Percentiles rank a stretch among this genome's conserved stretches.
Conservation (phyloP, 805 yeast species). For the Nakazawaea ishiwadae region DNA sequence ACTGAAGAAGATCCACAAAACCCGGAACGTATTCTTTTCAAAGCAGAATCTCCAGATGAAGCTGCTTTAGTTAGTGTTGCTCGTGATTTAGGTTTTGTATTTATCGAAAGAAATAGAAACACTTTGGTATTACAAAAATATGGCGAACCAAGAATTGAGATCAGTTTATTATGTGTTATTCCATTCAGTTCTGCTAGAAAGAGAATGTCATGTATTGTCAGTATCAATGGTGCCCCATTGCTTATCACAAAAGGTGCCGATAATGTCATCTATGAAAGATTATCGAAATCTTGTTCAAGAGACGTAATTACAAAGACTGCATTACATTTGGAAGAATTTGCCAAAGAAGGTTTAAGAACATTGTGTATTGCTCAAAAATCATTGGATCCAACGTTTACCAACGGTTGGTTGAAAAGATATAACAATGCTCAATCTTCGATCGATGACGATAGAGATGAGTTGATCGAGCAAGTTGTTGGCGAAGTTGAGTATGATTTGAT, state of each 20-base stretch:
- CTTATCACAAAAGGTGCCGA: conserved; percentile 74
- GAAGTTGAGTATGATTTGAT: conserved; percentile 62
- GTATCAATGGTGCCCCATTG: conserved; percentile 32
- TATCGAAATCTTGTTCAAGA: conserved; percentile 30
- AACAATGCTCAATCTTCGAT: conserved; percentile 62
- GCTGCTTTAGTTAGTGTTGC: conserved; percentile 77
- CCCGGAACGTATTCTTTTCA: conserved; percentile 39
- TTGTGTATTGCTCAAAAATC: conserved; percentile 74
- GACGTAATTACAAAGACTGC: conserved; percentile 59
- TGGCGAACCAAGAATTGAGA: conserved; percentile 41
- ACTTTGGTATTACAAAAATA: conserved; percentile 35
- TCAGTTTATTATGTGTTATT: conserved; percentile 48
- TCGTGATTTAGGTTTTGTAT: conserved; percentile 64
- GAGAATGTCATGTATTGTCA: conserved; percentile 73
- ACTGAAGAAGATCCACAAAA: conserved; percentile 46
- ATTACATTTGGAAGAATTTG: conserved; percentile 68
- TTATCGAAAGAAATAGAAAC: conserved; percentile 48
- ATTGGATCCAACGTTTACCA: conserved; percentile 55
- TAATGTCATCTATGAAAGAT: conserved; percentile 53
- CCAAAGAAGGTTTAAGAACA: conserved; percentile 81
- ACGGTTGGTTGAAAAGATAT: conserved; percentile 59
- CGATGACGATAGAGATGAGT: conserved; percentile 57
- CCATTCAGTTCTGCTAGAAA: conserved; percentile 71
- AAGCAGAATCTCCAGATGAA: conserved; percentile 84
- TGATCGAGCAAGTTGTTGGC: conserved; percentile 72